Evolutionary conservation across 2,329 filamentous ascomycete species (phyloP), one percentile per base, ranked within the genome.

Genomic region (Colletotrichum sojae): DNA sequence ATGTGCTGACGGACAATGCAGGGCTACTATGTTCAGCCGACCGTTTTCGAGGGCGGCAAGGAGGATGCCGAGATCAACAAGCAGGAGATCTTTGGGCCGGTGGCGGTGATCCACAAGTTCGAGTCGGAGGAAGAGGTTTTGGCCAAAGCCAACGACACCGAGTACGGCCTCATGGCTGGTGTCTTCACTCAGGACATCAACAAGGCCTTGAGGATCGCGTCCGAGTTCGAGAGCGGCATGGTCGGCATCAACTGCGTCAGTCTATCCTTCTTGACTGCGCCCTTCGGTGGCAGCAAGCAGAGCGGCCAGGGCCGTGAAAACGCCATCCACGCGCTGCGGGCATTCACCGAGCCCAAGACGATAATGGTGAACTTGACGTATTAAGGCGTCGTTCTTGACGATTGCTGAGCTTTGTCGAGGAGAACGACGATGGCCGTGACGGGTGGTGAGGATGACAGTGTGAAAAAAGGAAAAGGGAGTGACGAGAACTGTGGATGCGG

Each of bases 181-280:
- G 83, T 92, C 2, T 91, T 90, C 76, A 91, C 88, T 0, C 82
- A 87, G 73, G 87, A 92, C 75, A 88, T 93, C 73, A 87, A 87
- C 73, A 87, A 86, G 72, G 91, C 89, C 3, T 86, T 88, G 75
- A 83, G 86, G 1, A 78, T 89, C 3, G 82, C 84, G 2, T 80
- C 83, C 3, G 81, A 83, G 54, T 82, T 93, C 53, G 89, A 92
- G 77, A 86, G 88, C 13, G 91, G 91, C 36, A 92, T 91, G 86
- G 90, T 93, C 4, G 91, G 90, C 82, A 87, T 93, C 75, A 93
- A 93, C 72, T 80, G 78, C 53, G 75, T 82, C 55, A 80, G 77
- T 63, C 71, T 80, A 18, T 74, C 77, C 64, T 81, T 82, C 64
- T 72, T 83, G 48, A 76, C 66, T 5, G 77, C 79, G 3, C 85